phyloP scores from a whole-genome alignment of 73 alveolate species.

The Paramecium biaurelia region DNA sequence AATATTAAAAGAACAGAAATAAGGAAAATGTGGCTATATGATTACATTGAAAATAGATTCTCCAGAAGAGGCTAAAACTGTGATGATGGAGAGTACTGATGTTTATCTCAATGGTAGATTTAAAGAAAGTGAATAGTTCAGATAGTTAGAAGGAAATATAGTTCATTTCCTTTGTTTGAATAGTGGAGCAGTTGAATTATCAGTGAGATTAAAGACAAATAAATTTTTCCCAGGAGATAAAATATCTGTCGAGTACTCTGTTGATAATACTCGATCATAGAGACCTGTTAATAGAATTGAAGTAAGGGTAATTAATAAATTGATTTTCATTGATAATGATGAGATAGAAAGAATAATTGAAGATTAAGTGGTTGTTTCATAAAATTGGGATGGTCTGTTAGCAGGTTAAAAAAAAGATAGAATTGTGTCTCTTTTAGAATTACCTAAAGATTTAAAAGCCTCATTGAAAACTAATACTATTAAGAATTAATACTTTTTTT shows the following conservation, averaged over 20 bases:
- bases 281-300: not conserved
- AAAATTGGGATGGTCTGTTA: not conserved
- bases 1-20: not conserved
- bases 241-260: not conserved
- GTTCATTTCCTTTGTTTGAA: constrained; percentile 13
- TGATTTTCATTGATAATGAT: constrained; percentile 25
- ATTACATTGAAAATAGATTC: not conserved
- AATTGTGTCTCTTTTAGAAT: not conserved
- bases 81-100: not conserved
- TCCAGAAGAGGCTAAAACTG: not conserved
- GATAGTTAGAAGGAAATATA: constrained; percentile 18
- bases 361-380: not conserved
- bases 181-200: constrained; percentile 37
- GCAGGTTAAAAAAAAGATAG: constrained; percentile 2
- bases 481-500: constrained; percentile 16
- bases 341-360: constrained; percentile 30
- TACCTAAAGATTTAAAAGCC: constrained; percentile 33
- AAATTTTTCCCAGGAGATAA: not conserved
- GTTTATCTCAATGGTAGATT: not conserved
- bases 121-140: not conserved
- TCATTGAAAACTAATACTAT: not conserved
- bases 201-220: not conserved
- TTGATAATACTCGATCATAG: constrained; percentile 10
- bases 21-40: constrained; percentile 3
- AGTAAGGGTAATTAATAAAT: constrained; percentile 6